These are phyloP conservation scores for Fusarium cyanostomum DNA, from an alignment of 2,329 filamentous ascomycete species.

Conservation along the genomic window DNA sequence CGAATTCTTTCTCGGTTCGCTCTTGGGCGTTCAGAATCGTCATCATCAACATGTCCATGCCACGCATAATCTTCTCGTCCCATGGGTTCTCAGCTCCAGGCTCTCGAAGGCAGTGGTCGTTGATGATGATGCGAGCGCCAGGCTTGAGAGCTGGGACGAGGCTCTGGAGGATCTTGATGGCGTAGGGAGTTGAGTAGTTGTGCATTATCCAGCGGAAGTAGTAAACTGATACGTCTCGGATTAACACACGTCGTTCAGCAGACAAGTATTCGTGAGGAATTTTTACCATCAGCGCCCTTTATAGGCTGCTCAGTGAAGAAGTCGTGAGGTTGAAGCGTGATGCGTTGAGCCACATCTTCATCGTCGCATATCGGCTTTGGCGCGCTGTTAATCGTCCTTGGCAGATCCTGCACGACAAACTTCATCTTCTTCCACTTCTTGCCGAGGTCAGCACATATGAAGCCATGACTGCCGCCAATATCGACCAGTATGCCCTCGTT, in stretches of 20 bases:
- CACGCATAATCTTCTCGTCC: conserved; percentile 58
- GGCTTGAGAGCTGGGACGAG: conserved; percentile 65
- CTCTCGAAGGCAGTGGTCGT: conserved; percentile 56
- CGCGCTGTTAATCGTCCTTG: conserved; percentile 58
- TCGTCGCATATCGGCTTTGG: conserved; percentile 55
- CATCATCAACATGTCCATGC: conserved; percentile 64
- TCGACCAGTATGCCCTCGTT: conserved; percentile 63
- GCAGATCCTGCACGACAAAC: conserved; percentile 66
- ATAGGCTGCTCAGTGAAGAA: conserved; percentile 67
- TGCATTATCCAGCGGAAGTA: conserved; percentile 69
- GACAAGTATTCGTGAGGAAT: not conserved
- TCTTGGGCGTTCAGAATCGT: conserved; percentile 62
- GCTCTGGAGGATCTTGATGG: conserved; percentile 58
- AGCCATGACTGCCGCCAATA: conserved; percentile 67
- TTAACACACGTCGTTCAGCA: conserved; percentile 13
- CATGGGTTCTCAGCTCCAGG: conserved; percentile 52
- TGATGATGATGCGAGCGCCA: conserved; percentile 59
- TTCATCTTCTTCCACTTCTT: conserved; percentile 58
- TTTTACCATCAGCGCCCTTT: conserved; percentile 60
- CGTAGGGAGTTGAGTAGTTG: conserved; percentile 67
- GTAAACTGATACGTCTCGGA: conserved; percentile 54
- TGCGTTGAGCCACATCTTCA: conserved; percentile 49
- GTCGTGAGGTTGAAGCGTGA: conserved; percentile 61
- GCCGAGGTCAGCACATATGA: conserved; percentile 65
- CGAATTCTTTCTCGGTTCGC: conserved; percentile 57